A percentile compares a stretch with the other conserved stretches of the same genome.
These are phyloP conservation scores for Botrytis tulipae DNA, from an alignment of 2,329 filamentous ascomycete genomes.

Conservation along the genomic window DNA sequence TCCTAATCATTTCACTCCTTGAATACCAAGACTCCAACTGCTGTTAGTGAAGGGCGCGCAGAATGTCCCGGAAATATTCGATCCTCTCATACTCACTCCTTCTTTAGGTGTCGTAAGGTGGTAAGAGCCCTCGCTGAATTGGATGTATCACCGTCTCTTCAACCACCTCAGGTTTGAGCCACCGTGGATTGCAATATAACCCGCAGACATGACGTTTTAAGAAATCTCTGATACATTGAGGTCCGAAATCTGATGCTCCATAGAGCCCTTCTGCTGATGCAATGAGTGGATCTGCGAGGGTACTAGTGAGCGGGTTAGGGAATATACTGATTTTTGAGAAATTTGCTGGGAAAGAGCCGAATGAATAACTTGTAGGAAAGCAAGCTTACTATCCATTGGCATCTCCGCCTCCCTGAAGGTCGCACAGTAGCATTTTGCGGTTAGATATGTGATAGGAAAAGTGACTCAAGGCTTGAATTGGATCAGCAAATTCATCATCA, in stretches of 20 bases:
- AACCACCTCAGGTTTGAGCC: not conserved
- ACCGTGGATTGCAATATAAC: not conserved
- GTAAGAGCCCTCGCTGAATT: not conserved
- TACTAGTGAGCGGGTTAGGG: not conserved
- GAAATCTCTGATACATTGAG: not conserved
- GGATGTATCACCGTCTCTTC: not conserved
- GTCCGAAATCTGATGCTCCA: not conserved
- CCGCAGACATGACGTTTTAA: not conserved
- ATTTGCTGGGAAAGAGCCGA: too few species aligned
- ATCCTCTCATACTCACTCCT: not conserved
- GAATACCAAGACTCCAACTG: not conserved
- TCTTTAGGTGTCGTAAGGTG: not conserved
- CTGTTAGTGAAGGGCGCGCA: not conserved
- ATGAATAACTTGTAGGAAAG: not conserved
- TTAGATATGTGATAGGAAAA: not conserved
- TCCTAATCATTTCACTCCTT: not conserved
- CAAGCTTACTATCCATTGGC: not conserved
- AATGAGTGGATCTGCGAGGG: not conserved
- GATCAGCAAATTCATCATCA: not conserved
- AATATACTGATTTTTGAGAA: not conserved
- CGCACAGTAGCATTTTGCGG: not conserved
- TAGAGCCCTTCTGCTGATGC: not conserved
- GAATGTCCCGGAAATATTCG: not conserved
- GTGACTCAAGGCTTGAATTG: not conserved
- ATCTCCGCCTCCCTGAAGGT: not conserved